Conservation (phyloP, 2,329 filamentous ascomycete genomes). For the Elsinoe australis region DNA sequence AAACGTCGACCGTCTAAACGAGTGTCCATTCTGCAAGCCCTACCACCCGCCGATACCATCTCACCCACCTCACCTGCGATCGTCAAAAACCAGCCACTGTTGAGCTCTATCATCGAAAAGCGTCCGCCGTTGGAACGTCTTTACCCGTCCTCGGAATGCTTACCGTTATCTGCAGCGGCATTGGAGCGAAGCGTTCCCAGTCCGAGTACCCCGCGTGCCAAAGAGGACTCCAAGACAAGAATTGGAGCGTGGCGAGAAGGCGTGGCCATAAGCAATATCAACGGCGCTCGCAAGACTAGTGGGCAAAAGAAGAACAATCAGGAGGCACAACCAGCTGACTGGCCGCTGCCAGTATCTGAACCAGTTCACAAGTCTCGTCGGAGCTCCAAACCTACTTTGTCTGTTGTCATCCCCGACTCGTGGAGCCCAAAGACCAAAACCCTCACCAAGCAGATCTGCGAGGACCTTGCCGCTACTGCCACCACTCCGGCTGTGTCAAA, state of each 20-base stretch:
- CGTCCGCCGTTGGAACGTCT: constrained; percentile 4
- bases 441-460: constrained; percentile 9
- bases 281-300: constrained; percentile 11
- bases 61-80: constrained; percentile 26
- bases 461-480: constrained; percentile 10
- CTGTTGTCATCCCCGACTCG: constrained; percentile 12
- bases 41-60: constrained; percentile 26
- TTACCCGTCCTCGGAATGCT: constrained; percentile 17
- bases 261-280: constrained; percentile 27
- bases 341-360: background rate
- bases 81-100: constrained; percentile 26
- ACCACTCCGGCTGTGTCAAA: constrained; percentile 13
- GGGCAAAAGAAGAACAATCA: constrained; percentile 5
- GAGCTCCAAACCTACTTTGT: constrained; percentile 9
- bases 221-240: constrained; percentile 26
- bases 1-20: constrained; percentile 19
- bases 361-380: constrained; percentile 5
- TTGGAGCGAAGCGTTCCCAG: constrained; percentile 19
- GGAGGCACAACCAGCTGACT: background rate
- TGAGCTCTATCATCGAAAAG: constrained; percentile 21
- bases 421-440: constrained; percentile 13
- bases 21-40: constrained; percentile 26
- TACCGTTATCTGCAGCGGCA: constrained; percentile 7
- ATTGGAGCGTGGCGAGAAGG: constrained; percentile 42
- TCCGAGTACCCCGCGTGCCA: constrained; percentile 21